Base-by-base conservation (phyloP, 495 filamentous ascomycete genomes). In the Cairneyella variabilis region DNA sequence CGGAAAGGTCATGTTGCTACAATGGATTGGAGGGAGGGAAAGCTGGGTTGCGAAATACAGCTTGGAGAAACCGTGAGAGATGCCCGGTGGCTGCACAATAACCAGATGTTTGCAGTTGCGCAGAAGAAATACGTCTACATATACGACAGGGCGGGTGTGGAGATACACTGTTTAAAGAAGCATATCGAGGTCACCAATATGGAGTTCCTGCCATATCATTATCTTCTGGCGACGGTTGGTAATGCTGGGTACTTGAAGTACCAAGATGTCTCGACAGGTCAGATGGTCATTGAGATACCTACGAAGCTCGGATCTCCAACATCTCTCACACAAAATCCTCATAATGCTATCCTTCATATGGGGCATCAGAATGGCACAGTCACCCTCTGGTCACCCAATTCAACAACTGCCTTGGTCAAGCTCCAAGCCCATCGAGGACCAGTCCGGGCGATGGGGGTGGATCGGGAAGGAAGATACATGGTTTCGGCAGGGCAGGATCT, bases 51-150 rank as follows among this genome's bases (percentile, higher is more conserved):
- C 62, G 93, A 98, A 68, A 63, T 97, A 51, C 90, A 98, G 58
- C 75, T 97, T 48, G 79, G 80, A 25, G 93, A 97, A 72, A 97
- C 90, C 0, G 80, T 97, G 4, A 72, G 91, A 30, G 91, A 96
- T 75, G 89, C 84, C 16, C 83, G 82, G 60, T 98, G 91, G 89
- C 75, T 98, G 50, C 92, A 98, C 68, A 97, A 96, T 61, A 90
- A 95, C 66, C 91, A 96, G 60, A 90, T 79, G 69, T 96, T 97
- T 69, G 93, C 95, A 3, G 90, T 96, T n/a, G 89, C 93, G 23
- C 93, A 98, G 70, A 97, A 97, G 79, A 95, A 95, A 69, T 85
- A 92, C 56, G 87, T 91, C 55, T 91, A 90, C 72, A 97, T 98
- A 55, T 98, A 98, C 72, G 93, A 97, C 60, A 72, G 82, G 30